Base-by-base conservation (phyloP, 2,329 filamentous ascomycete genomes). In the Rasamsonia emersonii region DNA sequence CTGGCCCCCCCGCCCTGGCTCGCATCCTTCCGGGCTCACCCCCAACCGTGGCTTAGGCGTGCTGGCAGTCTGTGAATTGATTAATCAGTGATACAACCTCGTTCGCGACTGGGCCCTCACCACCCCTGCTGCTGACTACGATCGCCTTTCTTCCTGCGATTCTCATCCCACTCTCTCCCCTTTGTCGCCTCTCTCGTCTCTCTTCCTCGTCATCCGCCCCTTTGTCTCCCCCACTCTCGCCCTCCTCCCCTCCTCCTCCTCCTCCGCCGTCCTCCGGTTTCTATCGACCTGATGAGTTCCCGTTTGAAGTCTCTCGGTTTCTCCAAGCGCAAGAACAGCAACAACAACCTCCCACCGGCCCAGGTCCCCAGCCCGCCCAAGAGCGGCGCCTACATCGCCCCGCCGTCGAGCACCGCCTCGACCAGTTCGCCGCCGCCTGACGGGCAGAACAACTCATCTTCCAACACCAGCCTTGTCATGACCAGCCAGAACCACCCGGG, bases 401-500 rank as follows among this genome's bases (percentile, higher is more conserved):
- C 55, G 52, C 50, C 47, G 40, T 48, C 56, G 43, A 58, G 50
- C 41, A 46, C 43, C 30, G 45, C 50, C 24, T 50, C 56, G 20
- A 37, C 50, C 27, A 55, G 51, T 24, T 53, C 59, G 30, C 54
- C 59, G 24, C 54, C 58, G 21, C 53, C 58, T 29, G 53, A 58
- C 19, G 51, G 56, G 21, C 54, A 56, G 29, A 50, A 53, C 37
- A 50, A 54, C 43, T 67, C 61, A 47, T 59, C 64, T 26, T 69
- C 66, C 18, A 62, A 58, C 32, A 63, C 66, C 38, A 70, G 67
- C 45, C 61, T 71, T 27, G 59, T 70, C 46, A 76, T 76, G 67
- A 77, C 75, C 45, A 54, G 54, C 35, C 62, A 61, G 42, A 67
- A 70, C 41, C 64, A 65, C 24, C 62, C 73, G 45, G 75, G 73